Conservation (phyloP, 768 basidiomycete species). For the Lentinus brumalis region DNA sequence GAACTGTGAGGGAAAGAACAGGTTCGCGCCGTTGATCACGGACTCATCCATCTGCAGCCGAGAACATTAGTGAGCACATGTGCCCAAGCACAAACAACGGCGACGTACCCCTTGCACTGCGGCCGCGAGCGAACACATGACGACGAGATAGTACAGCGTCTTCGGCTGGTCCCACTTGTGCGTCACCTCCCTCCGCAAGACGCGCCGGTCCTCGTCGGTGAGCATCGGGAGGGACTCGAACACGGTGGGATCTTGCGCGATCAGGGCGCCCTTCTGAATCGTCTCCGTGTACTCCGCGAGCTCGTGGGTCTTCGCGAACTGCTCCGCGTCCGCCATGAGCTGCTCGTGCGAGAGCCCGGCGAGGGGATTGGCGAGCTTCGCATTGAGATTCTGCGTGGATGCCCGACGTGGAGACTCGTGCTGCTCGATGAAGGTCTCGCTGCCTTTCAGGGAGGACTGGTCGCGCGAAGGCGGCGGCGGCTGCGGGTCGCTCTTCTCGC, state of each 20-base stretch:
- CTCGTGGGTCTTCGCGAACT: conserved; percentile 50
- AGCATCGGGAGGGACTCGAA: conserved; percentile 44
- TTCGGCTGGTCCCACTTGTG: conserved; percentile 50
- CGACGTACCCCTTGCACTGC: conserved; percentile 62
- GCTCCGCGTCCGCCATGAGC: conserved; percentile 58
- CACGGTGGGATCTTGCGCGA: conserved; percentile 65
- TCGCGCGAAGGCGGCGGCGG: background rate
- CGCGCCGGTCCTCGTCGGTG: conserved; percentile 40
- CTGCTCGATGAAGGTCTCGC: conserved; percentile 22
- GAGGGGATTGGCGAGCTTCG: conserved; percentile 56
- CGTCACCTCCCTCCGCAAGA: conserved; percentile 44
- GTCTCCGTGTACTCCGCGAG: conserved; percentile 36
- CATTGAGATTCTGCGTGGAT: conserved; percentile 35
- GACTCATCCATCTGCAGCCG: conserved; percentile 45
- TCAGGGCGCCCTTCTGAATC: conserved; percentile 69
- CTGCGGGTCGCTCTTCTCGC: background rate
- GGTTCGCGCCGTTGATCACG: conserved; percentile 55
- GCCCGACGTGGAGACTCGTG: conserved; percentile 1
- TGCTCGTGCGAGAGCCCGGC: conserved; percentile 56
- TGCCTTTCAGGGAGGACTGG: conserved; percentile 12
- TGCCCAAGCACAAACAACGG: conserved; percentile 20
- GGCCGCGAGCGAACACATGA: conserved; percentile 69
- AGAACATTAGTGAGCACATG: background rate
- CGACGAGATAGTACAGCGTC: conserved; percentile 47
- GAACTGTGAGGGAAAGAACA: conserved; percentile 56